These are phyloP conservation scores for Linnemannia hyalina DNA, from an alignment of 192 early-diverging fungal species.

Conservation along the genomic window DNA sequence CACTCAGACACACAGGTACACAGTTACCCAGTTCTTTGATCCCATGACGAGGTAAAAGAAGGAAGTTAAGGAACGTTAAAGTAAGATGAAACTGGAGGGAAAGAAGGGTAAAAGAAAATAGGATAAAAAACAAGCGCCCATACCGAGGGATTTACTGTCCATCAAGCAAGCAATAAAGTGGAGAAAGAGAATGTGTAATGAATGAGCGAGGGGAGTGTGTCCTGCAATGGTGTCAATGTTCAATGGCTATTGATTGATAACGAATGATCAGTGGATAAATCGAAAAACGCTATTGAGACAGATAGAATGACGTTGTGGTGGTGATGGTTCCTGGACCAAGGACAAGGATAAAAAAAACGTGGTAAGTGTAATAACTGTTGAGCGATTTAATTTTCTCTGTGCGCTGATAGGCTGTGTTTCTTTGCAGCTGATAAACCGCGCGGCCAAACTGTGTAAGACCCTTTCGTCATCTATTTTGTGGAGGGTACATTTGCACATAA, in stretches of 20 bases:
- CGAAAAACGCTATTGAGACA: neutral
- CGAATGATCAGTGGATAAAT: neutral
- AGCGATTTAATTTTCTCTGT: neutral
- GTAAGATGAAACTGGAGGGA: slow-evolving; percentile 4
- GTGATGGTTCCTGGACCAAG: slow-evolving; percentile 2
- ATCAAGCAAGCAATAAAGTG: neutral
- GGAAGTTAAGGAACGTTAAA: slow-evolving; percentile 2
- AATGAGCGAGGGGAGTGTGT: neutral
- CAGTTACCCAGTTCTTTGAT: slow-evolving; percentile 1
- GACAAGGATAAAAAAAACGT: neutral
- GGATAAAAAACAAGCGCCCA: neutral
- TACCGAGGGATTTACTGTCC: neutral
- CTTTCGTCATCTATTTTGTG: slow-evolving; percentile 8
- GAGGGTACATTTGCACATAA: neutral
- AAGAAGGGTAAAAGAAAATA: neutral
- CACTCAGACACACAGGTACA: neutral
- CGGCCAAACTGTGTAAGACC: neutral
- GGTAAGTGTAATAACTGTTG: neutral
- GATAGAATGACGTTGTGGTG: neutral
- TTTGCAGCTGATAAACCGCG: neutral
- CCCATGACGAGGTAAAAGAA: neutral
- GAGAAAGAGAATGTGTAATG: neutral
- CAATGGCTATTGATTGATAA: neutral
- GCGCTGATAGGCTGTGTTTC: neutral
- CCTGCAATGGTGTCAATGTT: neutral